phyloP scores from a whole-genome alignment of 2,329 filamentous ascomycete genomes.

The Colletotrichum aenigma region DNA sequence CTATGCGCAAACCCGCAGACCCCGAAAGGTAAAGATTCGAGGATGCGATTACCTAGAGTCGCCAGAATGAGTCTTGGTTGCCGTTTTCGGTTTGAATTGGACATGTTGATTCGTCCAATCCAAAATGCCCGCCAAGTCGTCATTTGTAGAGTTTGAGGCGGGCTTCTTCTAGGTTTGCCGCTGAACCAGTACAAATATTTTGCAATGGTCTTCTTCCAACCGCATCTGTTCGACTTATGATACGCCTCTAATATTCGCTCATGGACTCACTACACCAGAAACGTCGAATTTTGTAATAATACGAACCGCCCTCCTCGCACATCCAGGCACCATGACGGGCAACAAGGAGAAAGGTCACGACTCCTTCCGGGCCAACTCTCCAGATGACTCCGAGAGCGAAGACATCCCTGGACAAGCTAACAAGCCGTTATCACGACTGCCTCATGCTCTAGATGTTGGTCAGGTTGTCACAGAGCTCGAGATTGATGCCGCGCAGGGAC shows the following conservation, averaged over 20 bases:
- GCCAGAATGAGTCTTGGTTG: conserved; percentile 6
- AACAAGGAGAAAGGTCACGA: neutral
- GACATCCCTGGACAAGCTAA: conserved; percentile 48
- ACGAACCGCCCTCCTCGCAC: neutral
- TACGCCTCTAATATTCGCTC: neutral
- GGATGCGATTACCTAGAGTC: neutral
- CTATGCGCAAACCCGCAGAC: neutral
- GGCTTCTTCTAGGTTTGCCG: neutral
- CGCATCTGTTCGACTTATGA: neutral
- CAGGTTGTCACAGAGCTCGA: conserved; percentile 58
- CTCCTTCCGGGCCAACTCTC: neutral
- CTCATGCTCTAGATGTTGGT: conserved; percentile 63
- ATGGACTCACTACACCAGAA: neutral
- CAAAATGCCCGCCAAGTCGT: neutral
- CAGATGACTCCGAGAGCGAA: neutral
- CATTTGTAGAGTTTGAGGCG: neutral
- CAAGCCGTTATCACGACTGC: conserved; percentile 60
- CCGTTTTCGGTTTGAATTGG: neutral
- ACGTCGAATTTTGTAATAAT: neutral
- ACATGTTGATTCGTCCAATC: neutral
- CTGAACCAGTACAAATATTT: neutral
- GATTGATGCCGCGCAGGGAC: conserved; percentile 60
- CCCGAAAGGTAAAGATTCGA: neutral
- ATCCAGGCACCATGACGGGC: neutral
- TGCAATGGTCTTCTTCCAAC: neutral